Conservation (phyloP, 2,329 filamentous ascomycete species). For the Incumbomyces delicatus region DNA sequence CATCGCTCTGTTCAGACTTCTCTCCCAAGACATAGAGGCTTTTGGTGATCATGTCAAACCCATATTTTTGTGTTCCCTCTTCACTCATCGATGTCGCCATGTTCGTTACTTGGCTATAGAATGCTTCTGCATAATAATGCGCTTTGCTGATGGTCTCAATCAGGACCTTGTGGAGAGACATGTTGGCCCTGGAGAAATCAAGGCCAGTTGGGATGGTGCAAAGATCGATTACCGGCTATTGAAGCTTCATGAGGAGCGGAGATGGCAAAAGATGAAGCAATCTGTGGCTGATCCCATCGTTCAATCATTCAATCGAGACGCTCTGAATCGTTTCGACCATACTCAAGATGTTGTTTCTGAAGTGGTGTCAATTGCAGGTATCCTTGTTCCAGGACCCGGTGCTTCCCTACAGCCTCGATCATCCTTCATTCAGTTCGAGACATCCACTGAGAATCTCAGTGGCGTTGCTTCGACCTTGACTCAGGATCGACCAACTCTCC, state of each 20-base stretch:
- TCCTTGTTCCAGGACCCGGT: slow-evolving; percentile 57
- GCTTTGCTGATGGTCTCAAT: slow-evolving; percentile 67
- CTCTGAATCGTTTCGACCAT: slow-evolving; percentile 12
- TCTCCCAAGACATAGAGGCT: slow-evolving; percentile 61
- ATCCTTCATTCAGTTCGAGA: slow-evolving; percentile 58
- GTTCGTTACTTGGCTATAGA: slow-evolving; percentile 75
- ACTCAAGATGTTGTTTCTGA: slow-evolving; percentile 42
- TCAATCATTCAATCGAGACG: slow-evolving; percentile 21
- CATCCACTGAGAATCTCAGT: slow-evolving; percentile 62
- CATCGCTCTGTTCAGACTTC: slow-evolving; percentile 65
- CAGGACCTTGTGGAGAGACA: slow-evolving; percentile 61
- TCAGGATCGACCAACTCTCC: slow-evolving; percentile 59
- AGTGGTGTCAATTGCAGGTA: slow-evolving; percentile 55
- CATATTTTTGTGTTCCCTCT: slow-evolving; percentile 57
- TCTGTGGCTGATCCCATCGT: slow-evolving; percentile 27
- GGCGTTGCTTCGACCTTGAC: slow-evolving; percentile 59
- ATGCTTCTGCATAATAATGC: slow-evolving; percentile 68
- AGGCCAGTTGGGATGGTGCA: slow-evolving; percentile 65
- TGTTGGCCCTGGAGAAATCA: slow-evolving; percentile 53
- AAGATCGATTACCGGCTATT: slow-evolving; percentile 70
- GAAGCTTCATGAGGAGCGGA: slow-evolving; percentile 53
- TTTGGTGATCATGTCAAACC: slow-evolving; percentile 59
- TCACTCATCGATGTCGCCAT: slow-evolving; percentile 47
- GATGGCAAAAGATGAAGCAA: slow-evolving; percentile 34
- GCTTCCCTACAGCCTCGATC: slow-evolving; percentile 38